phyloP scores from a whole-genome alignment of 1,139 yeast species.

The Geotrichum bryndzae region DNA sequence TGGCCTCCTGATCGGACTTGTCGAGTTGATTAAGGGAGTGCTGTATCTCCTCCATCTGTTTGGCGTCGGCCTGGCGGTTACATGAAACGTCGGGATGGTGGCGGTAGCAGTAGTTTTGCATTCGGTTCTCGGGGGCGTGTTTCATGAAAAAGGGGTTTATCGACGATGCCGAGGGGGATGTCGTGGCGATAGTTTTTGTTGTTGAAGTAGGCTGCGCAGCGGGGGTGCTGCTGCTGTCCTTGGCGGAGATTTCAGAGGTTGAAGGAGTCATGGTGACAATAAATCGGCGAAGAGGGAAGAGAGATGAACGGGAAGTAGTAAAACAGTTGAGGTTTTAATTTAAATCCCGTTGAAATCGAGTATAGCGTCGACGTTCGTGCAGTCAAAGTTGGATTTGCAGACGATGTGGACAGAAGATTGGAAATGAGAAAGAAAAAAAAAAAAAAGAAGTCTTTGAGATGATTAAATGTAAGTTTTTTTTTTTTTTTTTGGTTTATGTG shows the following conservation, averaged over 20 bases:
- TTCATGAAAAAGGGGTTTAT: background rate
- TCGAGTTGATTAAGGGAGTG: constrained; percentile 44
- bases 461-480: background rate
- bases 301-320: background rate
- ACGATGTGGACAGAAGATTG: background rate
- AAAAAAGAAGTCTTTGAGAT: background rate
- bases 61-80: constrained; percentile 64
- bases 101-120: constrained; percentile 61
- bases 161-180: background rate
- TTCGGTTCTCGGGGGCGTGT: constrained; percentile 2
- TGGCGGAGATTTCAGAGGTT: background rate
- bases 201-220: too few relatives aligned
- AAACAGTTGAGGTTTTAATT: background rate
- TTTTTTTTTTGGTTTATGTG: background rate
- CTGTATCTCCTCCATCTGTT: constrained; percentile 54
- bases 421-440: too few relatives aligned
- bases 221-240: too few relatives aligned
- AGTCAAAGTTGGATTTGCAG: background rate
- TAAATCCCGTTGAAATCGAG: background rate
- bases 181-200: background rate
- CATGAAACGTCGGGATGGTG: constrained; percentile 82
- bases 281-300: background rate
- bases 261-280: too few relatives aligned
- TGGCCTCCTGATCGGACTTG: constrained; percentile 60
- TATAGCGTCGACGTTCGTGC: background rate